These are phyloP conservation scores for Spathaspora arborariae DNA, from an alignment of 805 yeast species.

Conservation along the genomic window DNA sequence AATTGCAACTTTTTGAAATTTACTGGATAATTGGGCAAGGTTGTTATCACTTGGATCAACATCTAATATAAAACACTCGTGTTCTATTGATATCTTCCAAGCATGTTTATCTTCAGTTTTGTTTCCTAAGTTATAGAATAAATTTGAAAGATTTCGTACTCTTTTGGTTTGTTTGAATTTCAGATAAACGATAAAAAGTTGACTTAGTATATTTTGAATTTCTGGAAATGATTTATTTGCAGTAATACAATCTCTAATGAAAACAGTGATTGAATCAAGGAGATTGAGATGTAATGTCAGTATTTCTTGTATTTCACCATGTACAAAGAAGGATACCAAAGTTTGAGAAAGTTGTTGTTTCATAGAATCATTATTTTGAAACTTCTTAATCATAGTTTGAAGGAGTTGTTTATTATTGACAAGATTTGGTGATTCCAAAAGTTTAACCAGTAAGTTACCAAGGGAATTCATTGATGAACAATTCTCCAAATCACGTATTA, in stretches of 20 bases:
- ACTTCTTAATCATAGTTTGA: constrained; percentile 1
- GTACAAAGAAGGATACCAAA: neutral
- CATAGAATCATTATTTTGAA: neutral
- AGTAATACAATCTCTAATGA: neutral
- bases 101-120: constrained; percentile 11
- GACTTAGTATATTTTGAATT: neutral
- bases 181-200: constrained; percentile 3
- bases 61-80: constrained; percentile 24
- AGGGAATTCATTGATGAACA: neutral
- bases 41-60: constrained; percentile 2
- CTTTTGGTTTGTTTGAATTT: constrained; percentile 33
- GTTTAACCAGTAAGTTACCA: neutral
- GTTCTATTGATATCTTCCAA: constrained; percentile 21
- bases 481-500: neutral
- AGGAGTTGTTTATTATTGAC: neutral
- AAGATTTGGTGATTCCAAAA: constrained; percentile 1
- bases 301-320: neutral
- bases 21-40: neutral
- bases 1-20: constrained; percentile 1
- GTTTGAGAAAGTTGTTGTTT: neutral
- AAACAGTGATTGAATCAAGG: constrained; percentile 3
- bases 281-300: constrained; percentile 1
- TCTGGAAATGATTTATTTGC: constrained; percentile 1
- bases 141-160: constrained; percentile 43
- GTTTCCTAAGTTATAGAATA: constrained; percentile 40